Percentiles rank a stretch among this genome's conserved stretches.
These are phyloP conservation scores for Kodamaea leandrae DNA, from an alignment of 805 yeast genomes.

Conservation along the genomic window DNA sequence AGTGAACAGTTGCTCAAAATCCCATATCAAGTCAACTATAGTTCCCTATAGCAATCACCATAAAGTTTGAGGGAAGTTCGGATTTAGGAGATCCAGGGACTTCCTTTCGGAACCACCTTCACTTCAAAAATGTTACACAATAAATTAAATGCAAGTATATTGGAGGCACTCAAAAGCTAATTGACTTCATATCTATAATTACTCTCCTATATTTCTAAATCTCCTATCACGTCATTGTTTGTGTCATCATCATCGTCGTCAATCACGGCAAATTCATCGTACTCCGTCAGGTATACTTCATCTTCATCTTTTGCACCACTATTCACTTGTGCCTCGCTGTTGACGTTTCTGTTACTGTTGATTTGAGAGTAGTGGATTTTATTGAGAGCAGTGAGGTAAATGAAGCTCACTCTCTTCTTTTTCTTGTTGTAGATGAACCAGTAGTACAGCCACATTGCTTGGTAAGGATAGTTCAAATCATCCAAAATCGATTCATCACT, in stretches of 20 bases:
- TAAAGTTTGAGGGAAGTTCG: too few species aligned
- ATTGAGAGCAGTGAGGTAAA: conserved; percentile 60
- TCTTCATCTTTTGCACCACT: conserved; percentile 22
- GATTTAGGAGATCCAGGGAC: too few species aligned
- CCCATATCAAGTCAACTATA: too few species aligned
- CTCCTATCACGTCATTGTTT: conserved; percentile 34
- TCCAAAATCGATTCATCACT: conserved; percentile 60
- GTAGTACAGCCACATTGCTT: conserved; percentile 69
- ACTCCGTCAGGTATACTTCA: conserved; percentile 22
- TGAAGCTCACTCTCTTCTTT: conserved; percentile 84
- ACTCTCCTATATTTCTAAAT: conserved; percentile 30
- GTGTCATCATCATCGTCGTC: conserved; percentile 23
- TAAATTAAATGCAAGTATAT: too few species aligned
- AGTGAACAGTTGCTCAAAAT: too few species aligned
- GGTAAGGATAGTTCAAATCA: conserved; percentile 50
- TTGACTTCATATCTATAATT: background rate
- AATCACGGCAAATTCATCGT: conserved; percentile 17
- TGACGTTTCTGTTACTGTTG: conserved; percentile 21
- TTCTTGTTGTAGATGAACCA: conserved; percentile 92
- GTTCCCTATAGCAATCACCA: too few species aligned
- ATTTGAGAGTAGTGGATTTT: conserved; percentile 36
- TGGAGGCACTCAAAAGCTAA: too few species aligned
- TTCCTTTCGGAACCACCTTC: background rate
- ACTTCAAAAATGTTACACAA: background rate
- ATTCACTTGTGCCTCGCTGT: conserved; percentile 21